Percentiles rank a stretch among this genome's conserved stretches.
phyloP scores from a whole-genome alignment of 2,329 filamentous ascomycete genomes.

The Xylariaceae sp. region DNA sequence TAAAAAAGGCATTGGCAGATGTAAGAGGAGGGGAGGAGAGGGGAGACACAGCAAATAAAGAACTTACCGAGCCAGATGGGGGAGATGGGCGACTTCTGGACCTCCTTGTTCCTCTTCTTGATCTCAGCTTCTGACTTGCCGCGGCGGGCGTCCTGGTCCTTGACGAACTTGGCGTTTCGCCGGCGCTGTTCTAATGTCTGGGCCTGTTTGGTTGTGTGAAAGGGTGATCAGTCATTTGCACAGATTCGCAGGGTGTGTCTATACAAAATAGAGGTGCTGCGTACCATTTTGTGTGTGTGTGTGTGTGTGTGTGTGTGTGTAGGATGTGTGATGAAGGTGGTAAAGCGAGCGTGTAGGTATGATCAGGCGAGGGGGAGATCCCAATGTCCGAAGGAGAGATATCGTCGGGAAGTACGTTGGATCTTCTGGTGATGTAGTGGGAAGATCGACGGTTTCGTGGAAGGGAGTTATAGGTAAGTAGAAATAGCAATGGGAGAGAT shows the following conservation, averaged over 20 bases:
- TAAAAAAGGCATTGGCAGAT: neutral
- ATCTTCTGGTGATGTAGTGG: neutral
- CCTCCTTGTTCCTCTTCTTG: conserved; percentile 57
- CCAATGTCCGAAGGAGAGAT: neutral
- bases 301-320: conserved; percentile 2
- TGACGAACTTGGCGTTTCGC: conserved; percentile 74
- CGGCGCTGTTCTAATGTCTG: conserved; percentile 82
- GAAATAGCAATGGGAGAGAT: too few species aligned
- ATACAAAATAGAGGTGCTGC: conserved; percentile 1
- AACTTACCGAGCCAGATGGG: conserved; percentile 55
- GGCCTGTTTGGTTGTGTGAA: conserved; percentile 47
- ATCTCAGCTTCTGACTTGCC: conserved; percentile 66
- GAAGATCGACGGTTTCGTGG: neutral
- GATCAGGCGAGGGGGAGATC: conserved; percentile 1
- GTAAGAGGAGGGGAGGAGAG: neutral
- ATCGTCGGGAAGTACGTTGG: conserved; percentile 1
- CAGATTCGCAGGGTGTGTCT: neutral
- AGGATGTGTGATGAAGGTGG: conserved; percentile 4
- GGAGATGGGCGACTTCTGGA: conserved; percentile 58
- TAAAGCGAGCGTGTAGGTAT: neutral
- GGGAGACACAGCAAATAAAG: neutral
- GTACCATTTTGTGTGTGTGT: conserved; percentile 27
- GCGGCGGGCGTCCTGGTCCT: conserved; percentile 67
- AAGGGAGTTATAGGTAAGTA: too few species aligned
- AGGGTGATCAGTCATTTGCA: neutral